phyloP scores from a whole-genome alignment of 225 moss, liverwort and hornwort species.

The Sphagnum tenellum region DNA sequence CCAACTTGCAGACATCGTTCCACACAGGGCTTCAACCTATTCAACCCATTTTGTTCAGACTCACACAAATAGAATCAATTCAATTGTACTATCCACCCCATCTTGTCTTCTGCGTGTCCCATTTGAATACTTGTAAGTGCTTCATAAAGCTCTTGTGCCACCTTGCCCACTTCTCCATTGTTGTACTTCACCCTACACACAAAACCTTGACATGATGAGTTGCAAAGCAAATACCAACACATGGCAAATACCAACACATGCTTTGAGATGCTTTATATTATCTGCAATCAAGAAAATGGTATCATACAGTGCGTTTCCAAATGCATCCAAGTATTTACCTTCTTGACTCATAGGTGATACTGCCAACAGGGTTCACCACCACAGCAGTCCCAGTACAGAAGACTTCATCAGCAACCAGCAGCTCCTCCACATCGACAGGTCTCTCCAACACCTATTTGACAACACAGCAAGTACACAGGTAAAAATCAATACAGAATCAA shows the following conservation, averaged over 20 bases:
- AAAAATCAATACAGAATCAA: no score
- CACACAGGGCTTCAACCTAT: no score
- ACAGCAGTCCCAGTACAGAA: constrained; percentile 95
- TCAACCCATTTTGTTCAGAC: no score
- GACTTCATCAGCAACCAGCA: constrained; percentile 81
- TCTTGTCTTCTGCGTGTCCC: constrained; percentile 53
- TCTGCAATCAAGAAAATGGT: no score
- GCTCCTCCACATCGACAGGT: constrained; percentile 66
- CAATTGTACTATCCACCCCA: constrained; percentile 50
- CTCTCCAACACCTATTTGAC: constrained; percentile 59
- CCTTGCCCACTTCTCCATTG: constrained; percentile 47
- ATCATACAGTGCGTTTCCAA: no score
- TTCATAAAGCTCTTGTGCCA: constrained; percentile 60
- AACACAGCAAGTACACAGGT: neutral
- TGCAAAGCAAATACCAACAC: no score
- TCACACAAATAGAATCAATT: no score
- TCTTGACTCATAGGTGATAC: constrained; percentile 41
- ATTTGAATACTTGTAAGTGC: constrained; percentile 70
- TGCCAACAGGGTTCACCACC: constrained; percentile 81
- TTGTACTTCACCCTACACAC: constrained; percentile 46
- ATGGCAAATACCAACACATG: no score
- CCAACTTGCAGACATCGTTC: no score
- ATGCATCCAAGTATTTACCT: constrained; percentile 9
- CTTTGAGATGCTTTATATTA: no score
- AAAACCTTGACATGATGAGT: no score